Base-by-base conservation (phyloP, 495 filamentous ascomycete species). In the Penicillium bialowiezense region DNA sequence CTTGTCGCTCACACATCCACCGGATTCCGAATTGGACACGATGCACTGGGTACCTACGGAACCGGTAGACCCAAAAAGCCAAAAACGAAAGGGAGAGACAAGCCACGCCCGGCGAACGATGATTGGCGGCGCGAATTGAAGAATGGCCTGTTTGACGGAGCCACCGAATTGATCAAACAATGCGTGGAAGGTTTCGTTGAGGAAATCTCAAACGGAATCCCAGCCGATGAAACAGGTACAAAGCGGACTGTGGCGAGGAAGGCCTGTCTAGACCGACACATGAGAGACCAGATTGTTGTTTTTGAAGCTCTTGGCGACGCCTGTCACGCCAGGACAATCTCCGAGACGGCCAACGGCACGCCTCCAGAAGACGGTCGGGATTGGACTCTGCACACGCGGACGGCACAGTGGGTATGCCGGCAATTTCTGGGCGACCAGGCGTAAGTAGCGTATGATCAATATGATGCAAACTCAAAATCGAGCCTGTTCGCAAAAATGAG, bases 241-340 rank as follows among this genome's bases (percentile, higher is more conserved):
- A 17, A 3, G 20, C 12, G 13, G 10, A 14, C 8, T 14, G 14
- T 41, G 12, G 35, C 9, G 18, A 43, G 48, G 34, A 59, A 51
- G 32, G 54, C 69, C 1, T 70, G 67, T 46, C 80, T 90, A 7
- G 90, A 95, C 62, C 77, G 81, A 58, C 71, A 82, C 55, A 79
- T 91, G 61, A 79, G 88, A 62, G 90, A 95, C 65, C 90, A 95
- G 57, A 56, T 95, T 41, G 80, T 91, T 2, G 75, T 93, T 3
- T 95, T 91, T 57, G 88, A 95, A 60, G 86, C 85, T 21, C 68
- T 96, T 35, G 85, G 61, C 8, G 21, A 63, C 17, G 42, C 56
- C 8, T 23, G 52, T 15, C 34, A 44, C 12, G 42, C 49, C 41
- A 20, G 45, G 50, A 42, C 58, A 55, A 4, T 3, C 5, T 49